Evolutionary conservation across 2,329 filamentous ascomycete genomes (phyloP).

Genomic region (Claviceps digitariae): DNA sequence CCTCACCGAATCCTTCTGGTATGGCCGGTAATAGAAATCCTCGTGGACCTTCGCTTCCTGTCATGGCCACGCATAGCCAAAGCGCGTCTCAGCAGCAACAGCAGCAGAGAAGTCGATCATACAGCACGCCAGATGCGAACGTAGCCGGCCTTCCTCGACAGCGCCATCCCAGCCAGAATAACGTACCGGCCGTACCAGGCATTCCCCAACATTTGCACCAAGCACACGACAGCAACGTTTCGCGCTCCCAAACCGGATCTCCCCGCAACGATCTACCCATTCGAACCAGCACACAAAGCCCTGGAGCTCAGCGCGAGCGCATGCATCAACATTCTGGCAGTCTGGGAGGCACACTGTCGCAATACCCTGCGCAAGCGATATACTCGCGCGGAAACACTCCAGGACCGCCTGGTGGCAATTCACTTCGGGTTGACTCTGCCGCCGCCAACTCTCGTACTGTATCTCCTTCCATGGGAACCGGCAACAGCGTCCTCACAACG

Average conservation of each 20-base stretch:
- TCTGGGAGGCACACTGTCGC: constrained; percentile 37
- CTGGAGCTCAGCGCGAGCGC: constrained; percentile 51
- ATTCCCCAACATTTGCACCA: constrained; percentile 58
- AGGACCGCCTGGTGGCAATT: constrained; percentile 18
- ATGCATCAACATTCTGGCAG: constrained; percentile 34
- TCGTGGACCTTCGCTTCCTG: constrained; percentile 68
- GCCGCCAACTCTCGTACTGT: constrained; percentile 28
- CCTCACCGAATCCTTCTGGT: constrained; percentile 50
- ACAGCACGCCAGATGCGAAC: constrained; percentile 91
- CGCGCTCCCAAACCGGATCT: constrained; percentile 71
- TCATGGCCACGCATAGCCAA: constrained; percentile 46
- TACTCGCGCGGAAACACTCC: constrained; percentile 35
- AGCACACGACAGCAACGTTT: constrained; percentile 48
- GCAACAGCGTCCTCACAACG: constrained; percentile 13
- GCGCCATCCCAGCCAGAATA: constrained; percentile 38
- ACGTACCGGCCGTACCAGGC: constrained; percentile 59
- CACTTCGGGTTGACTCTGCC: constrained; percentile 25
- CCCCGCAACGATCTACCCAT: constrained; percentile 56
- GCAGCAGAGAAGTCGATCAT: constrained; percentile 67
- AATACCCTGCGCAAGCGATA: constrained; percentile 42
- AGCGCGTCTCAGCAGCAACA: constrained; percentile 41
- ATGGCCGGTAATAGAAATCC: constrained; percentile 50
- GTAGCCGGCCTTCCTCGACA: constrained; percentile 46
- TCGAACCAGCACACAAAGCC: constrained; percentile 57
- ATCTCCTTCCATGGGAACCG: constrained; percentile 32